Percentiles rank a stretch among this genome's conserved stretches.
Evolutionary conservation across 768 basidiomycete genomes (phyloP).

Genomic region (Candolleomyces eurysporus): DNA sequence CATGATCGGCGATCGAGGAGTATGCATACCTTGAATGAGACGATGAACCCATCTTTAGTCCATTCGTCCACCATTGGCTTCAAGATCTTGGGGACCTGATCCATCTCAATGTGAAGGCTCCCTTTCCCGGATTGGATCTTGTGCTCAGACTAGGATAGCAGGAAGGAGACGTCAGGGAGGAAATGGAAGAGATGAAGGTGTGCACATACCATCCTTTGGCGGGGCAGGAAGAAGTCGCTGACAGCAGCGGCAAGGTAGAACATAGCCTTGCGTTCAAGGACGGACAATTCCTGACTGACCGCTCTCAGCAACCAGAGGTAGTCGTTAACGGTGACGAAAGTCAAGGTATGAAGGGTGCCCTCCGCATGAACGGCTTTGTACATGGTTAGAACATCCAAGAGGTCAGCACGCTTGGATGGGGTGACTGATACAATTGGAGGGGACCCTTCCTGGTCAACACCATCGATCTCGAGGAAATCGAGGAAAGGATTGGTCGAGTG

Average conservation of each 20-base stretch:
- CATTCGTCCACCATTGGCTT: constrained; percentile 94
- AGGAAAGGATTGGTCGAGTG: constrained; percentile 98
- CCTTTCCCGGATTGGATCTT: constrained; percentile 98
- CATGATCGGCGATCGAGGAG: not conserved
- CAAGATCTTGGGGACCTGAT: constrained; percentile 96
- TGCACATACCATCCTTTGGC: constrained; percentile 77
- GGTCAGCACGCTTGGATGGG: constrained; percentile 56
- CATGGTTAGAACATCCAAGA: constrained; percentile 69
- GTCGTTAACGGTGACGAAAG: constrained; percentile 93
- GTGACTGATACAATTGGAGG: constrained; percentile 63
- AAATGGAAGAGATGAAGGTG: not conserved
- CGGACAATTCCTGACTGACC: constrained; percentile 73
- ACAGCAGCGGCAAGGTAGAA: constrained; percentile 98
- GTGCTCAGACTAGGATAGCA: constrained; percentile 74
- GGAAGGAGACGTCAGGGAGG: not conserved
- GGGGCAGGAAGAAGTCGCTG: constrained; percentile 95
- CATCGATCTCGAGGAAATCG: constrained; percentile 82
- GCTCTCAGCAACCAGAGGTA: constrained; percentile 91
- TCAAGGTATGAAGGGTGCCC: constrained; percentile 78
- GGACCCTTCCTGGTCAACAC: constrained; percentile 15
- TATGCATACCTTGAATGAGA: constrained; percentile 89
- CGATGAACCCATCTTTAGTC: constrained; percentile 86
- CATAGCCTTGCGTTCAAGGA: constrained; percentile 70
- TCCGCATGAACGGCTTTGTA: constrained; percentile 79
- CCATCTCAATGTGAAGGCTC: constrained; percentile 94